Conservation (phyloP, 2,329 filamentous ascomycete genomes). For the Aphanocladium album region DNA sequence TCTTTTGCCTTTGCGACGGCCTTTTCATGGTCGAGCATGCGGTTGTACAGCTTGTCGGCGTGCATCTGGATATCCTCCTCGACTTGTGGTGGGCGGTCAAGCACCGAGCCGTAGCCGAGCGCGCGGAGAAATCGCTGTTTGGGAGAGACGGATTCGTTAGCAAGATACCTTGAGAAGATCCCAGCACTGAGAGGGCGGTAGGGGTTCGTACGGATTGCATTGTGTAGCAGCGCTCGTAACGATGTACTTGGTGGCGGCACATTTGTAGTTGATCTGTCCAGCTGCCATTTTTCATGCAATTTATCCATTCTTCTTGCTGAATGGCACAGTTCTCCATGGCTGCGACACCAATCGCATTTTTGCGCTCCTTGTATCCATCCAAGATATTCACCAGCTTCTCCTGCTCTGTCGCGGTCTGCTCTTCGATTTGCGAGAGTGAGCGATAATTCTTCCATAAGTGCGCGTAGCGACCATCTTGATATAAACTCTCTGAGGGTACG, state of each 20-base stretch:
- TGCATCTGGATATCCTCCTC: conserved; percentile 95
- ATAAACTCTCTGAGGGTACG: conserved; percentile 49
- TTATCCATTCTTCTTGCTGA: conserved; percentile 76
- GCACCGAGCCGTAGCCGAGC: conserved; percentile 73
- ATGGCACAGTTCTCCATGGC: conserved; percentile 91
- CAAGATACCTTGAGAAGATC: not conserved
- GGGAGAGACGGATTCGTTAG: not conserved
- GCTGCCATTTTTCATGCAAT: conserved; percentile 73
- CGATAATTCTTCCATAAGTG: conserved; percentile 91
- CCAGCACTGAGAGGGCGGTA: not conserved
- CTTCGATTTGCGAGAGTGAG: conserved; percentile 64
- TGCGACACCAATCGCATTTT: conserved; percentile 68
- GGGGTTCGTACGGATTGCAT: conserved; percentile 68
- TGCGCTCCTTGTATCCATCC: conserved; percentile 78
- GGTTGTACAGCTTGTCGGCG: conserved; percentile 83
- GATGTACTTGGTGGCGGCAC: conserved; percentile 71
- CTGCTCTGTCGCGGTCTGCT: conserved; percentile 65
- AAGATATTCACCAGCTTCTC: conserved; percentile 78
- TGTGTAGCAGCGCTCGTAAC: conserved; percentile 80
- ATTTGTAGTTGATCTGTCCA: conserved; percentile 67
- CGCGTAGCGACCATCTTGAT: conserved; percentile 62
- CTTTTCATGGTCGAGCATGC: conserved; percentile 77
- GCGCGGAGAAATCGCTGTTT: conserved; percentile 78
- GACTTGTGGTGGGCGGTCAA: conserved; percentile 58
- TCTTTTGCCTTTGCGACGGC: conserved; percentile 65